These are phyloP conservation scores for Globisporangium rhizosaccharum DNA, from an alignment of 352 stramenopile species.

Conservation along the genomic window DNA sequence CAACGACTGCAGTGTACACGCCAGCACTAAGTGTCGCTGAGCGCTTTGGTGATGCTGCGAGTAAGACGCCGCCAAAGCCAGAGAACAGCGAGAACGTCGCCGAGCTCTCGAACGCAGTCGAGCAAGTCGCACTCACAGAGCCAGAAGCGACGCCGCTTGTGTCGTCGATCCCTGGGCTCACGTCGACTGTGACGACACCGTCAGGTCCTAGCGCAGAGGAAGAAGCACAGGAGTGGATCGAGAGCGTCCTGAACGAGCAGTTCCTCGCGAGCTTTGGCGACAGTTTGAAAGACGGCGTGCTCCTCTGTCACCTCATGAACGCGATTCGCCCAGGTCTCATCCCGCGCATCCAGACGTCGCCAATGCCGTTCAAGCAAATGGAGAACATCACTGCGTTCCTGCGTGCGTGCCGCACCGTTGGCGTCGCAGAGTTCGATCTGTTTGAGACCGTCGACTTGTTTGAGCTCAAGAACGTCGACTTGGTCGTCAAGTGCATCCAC, in stretches of 20 bases:
- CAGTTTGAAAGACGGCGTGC: slow-evolving; percentile 73
- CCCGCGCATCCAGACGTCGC: slow-evolving; percentile 50
- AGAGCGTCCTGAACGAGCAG: slow-evolving; percentile 62
- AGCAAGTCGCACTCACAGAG: slow-evolving; percentile 25
- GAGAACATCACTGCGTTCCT: slow-evolving; percentile 88
- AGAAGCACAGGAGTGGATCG: slow-evolving; percentile 77
- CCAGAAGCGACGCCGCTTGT: slow-evolving; percentile 7
- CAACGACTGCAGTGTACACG: slow-evolving; percentile 20
- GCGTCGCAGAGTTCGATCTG: slow-evolving; percentile 86
- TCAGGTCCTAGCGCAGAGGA: slow-evolving; percentile 38
- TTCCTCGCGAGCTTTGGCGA: slow-evolving; percentile 65
- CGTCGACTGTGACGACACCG: slow-evolving; percentile 13
- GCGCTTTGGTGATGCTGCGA: slow-evolving; percentile 4
- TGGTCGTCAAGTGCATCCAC: slow-evolving; percentile 85
- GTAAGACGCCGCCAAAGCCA: slow-evolving; percentile 17
- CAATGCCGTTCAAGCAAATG: slow-evolving; percentile 89
- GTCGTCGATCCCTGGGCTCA: slow-evolving; percentile 37
- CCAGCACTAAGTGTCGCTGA: slow-evolving; percentile 7
- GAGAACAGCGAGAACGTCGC: slow-evolving; percentile 38
- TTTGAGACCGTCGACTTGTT: slow-evolving; percentile 90
- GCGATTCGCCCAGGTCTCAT: slow-evolving; percentile 59
- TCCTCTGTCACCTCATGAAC: slow-evolving; percentile 77
- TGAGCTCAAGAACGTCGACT: slow-evolving; percentile 80
- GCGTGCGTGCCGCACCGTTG: slow-evolving; percentile 65
- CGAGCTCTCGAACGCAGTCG: slow-evolving; percentile 34